A percentile compares a stretch with the other conserved stretches of the same genome.
Evolutionary conservation across 2,329 filamentous ascomycete genomes (phyloP).

Genomic region (Leptographium flavum): DNA sequence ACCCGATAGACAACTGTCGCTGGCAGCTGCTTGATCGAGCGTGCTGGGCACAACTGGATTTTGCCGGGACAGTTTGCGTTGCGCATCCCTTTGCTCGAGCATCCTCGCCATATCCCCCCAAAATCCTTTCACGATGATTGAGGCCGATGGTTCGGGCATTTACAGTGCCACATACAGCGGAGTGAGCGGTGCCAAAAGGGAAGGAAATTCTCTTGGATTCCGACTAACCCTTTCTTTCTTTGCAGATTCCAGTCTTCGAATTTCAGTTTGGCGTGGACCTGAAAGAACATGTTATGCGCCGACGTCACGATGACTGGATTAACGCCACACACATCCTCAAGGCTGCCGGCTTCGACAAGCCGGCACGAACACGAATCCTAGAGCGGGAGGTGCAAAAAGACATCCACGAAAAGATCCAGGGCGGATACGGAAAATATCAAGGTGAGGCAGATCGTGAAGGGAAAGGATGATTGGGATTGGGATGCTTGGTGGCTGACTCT

Average conservation of each 20-base stretch:
- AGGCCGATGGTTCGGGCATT: conserved; percentile 30
- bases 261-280: conserved; percentile 69
- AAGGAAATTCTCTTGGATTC: too few species aligned
- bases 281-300: conserved; percentile 87
- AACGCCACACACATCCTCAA: conserved; percentile 99
- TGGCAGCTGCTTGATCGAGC: not conserved
- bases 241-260: conserved; percentile 85
- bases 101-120: not conserved
- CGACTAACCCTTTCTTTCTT: conserved; percentile 2
- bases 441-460: too few species aligned
- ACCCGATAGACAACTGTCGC: not conserved
- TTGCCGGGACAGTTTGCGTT: not conserved
- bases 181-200: too few species aligned
- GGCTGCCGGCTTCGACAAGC: conserved; percentile 93
- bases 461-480: too few species aligned
- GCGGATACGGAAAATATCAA: conserved; percentile 97
- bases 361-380: conserved; percentile 82
- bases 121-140: conserved; percentile 28
- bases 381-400: conserved; percentile 97
- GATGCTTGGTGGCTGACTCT: too few species aligned
- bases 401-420: conserved; percentile 93
- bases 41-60: not conserved
- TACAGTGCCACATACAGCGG: conserved; percentile 59
- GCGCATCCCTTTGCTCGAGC: too few species aligned
- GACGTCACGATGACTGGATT: conserved; percentile 89